Evolutionary conservation across 192 early-diverging fungal genomes (phyloP).

Genomic region (Kickxella alabastrina): DNA sequence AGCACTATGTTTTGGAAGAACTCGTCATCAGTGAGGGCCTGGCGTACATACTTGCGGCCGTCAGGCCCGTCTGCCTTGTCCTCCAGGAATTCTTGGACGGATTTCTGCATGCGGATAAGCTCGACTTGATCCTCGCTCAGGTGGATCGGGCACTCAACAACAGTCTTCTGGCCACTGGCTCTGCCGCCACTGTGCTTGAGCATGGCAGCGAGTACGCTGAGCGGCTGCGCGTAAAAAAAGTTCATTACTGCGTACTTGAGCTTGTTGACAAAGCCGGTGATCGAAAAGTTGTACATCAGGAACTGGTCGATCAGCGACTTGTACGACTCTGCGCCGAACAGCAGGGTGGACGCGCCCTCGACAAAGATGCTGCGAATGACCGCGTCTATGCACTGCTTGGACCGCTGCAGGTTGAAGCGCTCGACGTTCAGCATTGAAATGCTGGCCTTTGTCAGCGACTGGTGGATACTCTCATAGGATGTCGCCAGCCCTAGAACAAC

Average conservation of each 20-base stretch:
- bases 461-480: slow-evolving; percentile 74
- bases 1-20: slow-evolving; percentile 54
- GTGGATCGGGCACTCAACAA: slow-evolving; percentile 18
- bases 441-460: slow-evolving; percentile 70
- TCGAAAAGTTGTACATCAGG: slow-evolving; percentile 74
- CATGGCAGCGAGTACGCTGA: slow-evolving; percentile 61
- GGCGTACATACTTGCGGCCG: slow-evolving; percentile 8
- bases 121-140: slow-evolving; percentile 57
- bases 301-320: slow-evolving; percentile 77
- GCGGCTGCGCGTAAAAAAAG: slow-evolving; percentile 80
- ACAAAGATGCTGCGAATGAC: slow-evolving; percentile 62
- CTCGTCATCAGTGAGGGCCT: slow-evolving; percentile 59
- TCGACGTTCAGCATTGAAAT: slow-evolving; percentile 70
- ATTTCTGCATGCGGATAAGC: slow-evolving; percentile 66
- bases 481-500: slow-evolving; percentile 85
- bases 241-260: slow-evolving; percentile 85
- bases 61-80: slow-evolving; percentile 1
- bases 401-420: slow-evolving; percentile 76
- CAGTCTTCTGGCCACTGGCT: slow-evolving; percentile 3
- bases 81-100: slow-evolving; percentile 60
- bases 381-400: slow-evolving; percentile 64
- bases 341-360: slow-evolving; percentile 46
- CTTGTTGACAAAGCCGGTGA: slow-evolving; percentile 66
- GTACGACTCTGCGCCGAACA: slow-evolving; percentile 68
- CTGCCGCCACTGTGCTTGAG: slow-evolving; percentile 3